These are phyloP conservation scores for Pseudocercospora crystallina DNA, from an alignment of 2,329 filamentous ascomycete species.

Conservation along the genomic window DNA sequence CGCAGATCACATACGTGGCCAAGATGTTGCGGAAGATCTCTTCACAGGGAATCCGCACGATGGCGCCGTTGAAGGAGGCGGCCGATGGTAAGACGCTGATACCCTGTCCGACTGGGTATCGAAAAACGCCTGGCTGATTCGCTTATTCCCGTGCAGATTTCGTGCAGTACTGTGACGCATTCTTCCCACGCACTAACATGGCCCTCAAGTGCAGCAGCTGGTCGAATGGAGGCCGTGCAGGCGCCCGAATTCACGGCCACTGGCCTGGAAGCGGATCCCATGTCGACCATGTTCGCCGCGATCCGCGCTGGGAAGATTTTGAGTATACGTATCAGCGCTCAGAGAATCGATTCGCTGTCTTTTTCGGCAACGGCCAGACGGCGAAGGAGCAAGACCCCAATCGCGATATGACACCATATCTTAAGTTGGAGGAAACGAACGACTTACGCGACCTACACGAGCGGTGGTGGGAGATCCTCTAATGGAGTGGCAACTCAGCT, in stretches of 20 bases:
- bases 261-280: slow-evolving; percentile 70
- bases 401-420: slow-evolving; percentile 64
- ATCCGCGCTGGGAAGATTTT: slow-evolving; percentile 61
- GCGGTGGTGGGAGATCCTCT: slow-evolving; percentile 57
- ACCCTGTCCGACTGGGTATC: neutral
- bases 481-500: slow-evolving; percentile 1
- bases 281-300: slow-evolving; percentile 56
- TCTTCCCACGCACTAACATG: slow-evolving; percentile 54
- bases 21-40: slow-evolving; percentile 67
- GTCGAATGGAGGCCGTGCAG: slow-evolving; percentile 67
- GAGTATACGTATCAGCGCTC: slow-evolving; percentile 51
- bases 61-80: slow-evolving; percentile 58
- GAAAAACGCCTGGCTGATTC: neutral
- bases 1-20: slow-evolving; percentile 63
- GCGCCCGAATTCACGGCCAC: slow-evolving; percentile 63
- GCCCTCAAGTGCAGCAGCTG: slow-evolving; percentile 67
- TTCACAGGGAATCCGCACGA: slow-evolving; percentile 64
- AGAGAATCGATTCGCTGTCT: slow-evolving; percentile 55
- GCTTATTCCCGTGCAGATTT: slow-evolving; percentile 10
- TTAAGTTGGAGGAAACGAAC: slow-evolving; percentile 56
- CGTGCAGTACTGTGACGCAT: slow-evolving; percentile 41
- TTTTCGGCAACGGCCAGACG: slow-evolving; percentile 69
- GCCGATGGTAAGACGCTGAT: slow-evolving; percentile 42
- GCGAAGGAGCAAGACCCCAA: slow-evolving; percentile 55
- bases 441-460: slow-evolving; percentile 66